Percentiles rank a stretch among this genome's conserved stretches.
These are phyloP conservation scores for Exophiala aquamarina DNA, from an alignment of 2,329 filamentous ascomycete species.

Conservation along the genomic window DNA sequence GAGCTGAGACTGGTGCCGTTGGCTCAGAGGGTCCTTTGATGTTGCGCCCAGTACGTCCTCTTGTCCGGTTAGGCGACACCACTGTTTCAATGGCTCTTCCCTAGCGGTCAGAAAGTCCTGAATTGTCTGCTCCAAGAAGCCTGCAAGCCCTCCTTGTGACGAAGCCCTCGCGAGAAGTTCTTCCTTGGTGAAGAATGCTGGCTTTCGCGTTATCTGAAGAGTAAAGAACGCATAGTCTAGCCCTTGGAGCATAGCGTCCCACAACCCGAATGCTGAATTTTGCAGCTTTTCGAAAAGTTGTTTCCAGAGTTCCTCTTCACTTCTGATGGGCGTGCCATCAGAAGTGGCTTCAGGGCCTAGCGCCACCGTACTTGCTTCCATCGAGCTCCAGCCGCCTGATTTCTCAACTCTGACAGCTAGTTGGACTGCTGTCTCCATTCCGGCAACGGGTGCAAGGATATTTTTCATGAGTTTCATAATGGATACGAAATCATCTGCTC, in stretches of 20 bases:
- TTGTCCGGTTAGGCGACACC: slow-evolving; percentile 48
- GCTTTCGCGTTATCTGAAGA: slow-evolving; percentile 16
- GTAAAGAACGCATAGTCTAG: slow-evolving; percentile 20
- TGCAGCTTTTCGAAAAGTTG: slow-evolving; percentile 11
- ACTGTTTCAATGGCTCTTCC: slow-evolving; percentile 17
- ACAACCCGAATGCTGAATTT: slow-evolving; percentile 6
- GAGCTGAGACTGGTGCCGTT: slow-evolving; percentile 15
- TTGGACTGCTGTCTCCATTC: slow-evolving; percentile 18
- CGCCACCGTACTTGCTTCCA: not conserved
- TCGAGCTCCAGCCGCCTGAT: slow-evolving; percentile 16
- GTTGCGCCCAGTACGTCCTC: slow-evolving; percentile 52
- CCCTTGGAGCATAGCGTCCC: slow-evolving; percentile 18
- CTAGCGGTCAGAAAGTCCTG: slow-evolving; percentile 14
- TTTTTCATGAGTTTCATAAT: slow-evolving; percentile 40
- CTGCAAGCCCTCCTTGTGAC: slow-evolving; percentile 9
- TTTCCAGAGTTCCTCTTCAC: slow-evolving; percentile 16
- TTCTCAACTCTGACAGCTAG: slow-evolving; percentile 16
- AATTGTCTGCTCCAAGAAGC: slow-evolving; percentile 15
- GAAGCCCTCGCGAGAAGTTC: slow-evolving; percentile 9
- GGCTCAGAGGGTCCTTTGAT: slow-evolving; percentile 26
- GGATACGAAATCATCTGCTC: slow-evolving; percentile 63
- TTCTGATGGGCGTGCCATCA: not conserved
- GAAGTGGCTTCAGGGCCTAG: not conserved
- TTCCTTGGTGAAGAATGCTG: slow-evolving; percentile 14
- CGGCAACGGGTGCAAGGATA: slow-evolving; percentile 13